A percentile compares a stretch with the other conserved stretches of the same genome.
These are phyloP conservation scores for Phoma sp. DNA, from an alignment of 2,329 filamentous ascomycete genomes.

Conservation along the genomic window DNA sequence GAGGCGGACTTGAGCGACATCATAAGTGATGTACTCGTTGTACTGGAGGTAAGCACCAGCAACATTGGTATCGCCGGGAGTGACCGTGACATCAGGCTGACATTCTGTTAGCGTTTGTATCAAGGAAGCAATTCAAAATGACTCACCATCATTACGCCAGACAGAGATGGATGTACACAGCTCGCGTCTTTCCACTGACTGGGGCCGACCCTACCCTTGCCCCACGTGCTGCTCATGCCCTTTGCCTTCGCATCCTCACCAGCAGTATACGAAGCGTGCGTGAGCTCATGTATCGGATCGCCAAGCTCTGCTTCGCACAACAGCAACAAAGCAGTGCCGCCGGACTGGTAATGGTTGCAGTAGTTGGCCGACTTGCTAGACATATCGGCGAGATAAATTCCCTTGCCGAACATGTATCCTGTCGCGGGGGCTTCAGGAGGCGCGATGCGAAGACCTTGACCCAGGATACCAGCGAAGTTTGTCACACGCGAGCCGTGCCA, in stretches of 20 bases:
- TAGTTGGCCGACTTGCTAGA: conserved; percentile 80
- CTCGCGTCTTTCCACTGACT: conserved; percentile 76
- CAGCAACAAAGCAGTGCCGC: conserved; percentile 74
- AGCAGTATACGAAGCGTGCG: conserved; percentile 64
- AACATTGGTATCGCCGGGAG: conserved; percentile 58
- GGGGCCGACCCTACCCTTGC: conserved; percentile 70
- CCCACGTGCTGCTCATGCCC: conserved; percentile 72
- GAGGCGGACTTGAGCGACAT: conserved; percentile 71
- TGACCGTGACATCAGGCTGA: conserved; percentile 39
- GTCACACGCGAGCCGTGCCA: conserved; percentile 88
- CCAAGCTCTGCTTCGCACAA: conserved; percentile 87
- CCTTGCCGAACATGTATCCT: conserved; percentile 91
- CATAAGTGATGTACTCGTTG: conserved; percentile 77
- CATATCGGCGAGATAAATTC: conserved; percentile 87
- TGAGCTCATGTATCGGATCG: conserved; percentile 71
- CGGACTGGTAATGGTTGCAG: conserved; percentile 67
- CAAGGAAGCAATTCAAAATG: not conserved
- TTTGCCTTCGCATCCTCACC: conserved; percentile 65
- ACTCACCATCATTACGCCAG: conserved; percentile 72
- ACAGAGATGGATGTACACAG: conserved; percentile 67
- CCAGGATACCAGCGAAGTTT: conserved; percentile 87
- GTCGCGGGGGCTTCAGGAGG: conserved; percentile 79
- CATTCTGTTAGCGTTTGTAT: conserved; percentile 12
- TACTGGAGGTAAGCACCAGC: conserved; percentile 61
- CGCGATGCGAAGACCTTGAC: conserved; percentile 87